phyloP scores from a whole-genome alignment of 1,284 basidiomycete species.

The Cryptococcus amylolentus region DNA sequence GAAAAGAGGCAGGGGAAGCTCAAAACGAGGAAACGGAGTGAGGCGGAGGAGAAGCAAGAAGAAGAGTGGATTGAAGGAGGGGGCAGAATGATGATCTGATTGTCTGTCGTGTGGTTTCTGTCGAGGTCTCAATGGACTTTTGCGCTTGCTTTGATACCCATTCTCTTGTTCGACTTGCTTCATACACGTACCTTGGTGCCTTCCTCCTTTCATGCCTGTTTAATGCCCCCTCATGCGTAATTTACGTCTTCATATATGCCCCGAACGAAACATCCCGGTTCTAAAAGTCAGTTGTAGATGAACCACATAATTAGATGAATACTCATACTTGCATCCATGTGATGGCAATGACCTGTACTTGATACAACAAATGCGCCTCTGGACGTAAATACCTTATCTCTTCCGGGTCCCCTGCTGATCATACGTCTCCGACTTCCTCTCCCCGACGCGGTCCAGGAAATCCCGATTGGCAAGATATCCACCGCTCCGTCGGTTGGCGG shows the following conservation, averaged over 20 bases:
- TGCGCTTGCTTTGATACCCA: neutral
- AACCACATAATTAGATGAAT: neutral
- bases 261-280: neutral
- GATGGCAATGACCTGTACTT: neutral
- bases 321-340: neutral
- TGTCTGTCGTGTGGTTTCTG: conserved; percentile 2
- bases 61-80: conserved; percentile 1
- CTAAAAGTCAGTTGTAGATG: neutral
- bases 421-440: conserved; percentile 25
- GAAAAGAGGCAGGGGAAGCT: conserved; percentile 12
- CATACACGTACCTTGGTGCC: neutral
- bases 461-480: conserved; percentile 45
- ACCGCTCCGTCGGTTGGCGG: conserved; percentile 38
- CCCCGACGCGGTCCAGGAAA: conserved; percentile 45
- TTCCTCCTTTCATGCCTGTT: neutral
- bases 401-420: conserved; percentile 1
- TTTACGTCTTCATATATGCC: conserved; percentile 1
- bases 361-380: neutral
- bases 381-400: neutral
- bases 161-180: neutral
- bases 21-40: conserved; percentile 2
- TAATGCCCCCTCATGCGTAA: conserved; percentile 2
- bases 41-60: conserved; percentile 17
- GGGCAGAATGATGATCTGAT: neutral
- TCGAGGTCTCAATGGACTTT: neutral